These are phyloP conservation scores for Corchorus olitorius DNA, from an alignment of 345 rosid species.

Conservation along the genomic window DNA sequence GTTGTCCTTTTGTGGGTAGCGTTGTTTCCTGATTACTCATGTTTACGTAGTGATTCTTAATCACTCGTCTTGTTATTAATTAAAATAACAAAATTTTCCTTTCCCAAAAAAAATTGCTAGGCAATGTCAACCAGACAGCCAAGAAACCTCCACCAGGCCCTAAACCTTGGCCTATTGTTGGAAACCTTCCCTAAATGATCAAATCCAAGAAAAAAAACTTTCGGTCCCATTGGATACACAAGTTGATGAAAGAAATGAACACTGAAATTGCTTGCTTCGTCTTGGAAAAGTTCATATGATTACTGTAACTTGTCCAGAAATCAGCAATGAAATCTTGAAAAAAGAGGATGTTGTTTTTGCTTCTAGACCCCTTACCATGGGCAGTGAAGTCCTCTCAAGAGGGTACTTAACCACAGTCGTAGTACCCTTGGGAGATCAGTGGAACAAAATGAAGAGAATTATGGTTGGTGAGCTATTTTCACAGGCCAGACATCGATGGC, in stretches of 20 bases:
- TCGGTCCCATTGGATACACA: constrained; percentile 47
- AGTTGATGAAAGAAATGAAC: constrained; percentile 43
- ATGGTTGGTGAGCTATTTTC: constrained; percentile 33
- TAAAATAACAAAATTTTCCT: too few species aligned
- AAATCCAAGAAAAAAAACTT: constrained; percentile 16
- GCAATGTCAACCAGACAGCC: too few species aligned
- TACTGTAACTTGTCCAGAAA: constrained; percentile 41
- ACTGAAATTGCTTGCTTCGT: constrained; percentile 49
- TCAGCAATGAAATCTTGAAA: constrained; percentile 40
- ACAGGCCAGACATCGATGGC: constrained; percentile 40
- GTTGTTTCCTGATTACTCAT: too few species aligned
- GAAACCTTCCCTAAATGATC: constrained; percentile 40
- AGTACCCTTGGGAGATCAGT: constrained; percentile 42
- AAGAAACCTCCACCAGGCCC: constrained; percentile 45
- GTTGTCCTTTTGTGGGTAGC: too few species aligned
- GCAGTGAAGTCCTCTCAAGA: constrained; percentile 25
- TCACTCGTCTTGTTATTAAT: too few species aligned
- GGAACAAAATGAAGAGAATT: constrained; percentile 49
- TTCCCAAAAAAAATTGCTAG: too few species aligned
- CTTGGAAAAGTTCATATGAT: constrained; percentile 46
- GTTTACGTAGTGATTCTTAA: too few species aligned
- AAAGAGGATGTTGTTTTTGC: constrained; percentile 43
- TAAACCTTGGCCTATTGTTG: constrained; percentile 42
- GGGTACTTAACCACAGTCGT: constrained; percentile 32
- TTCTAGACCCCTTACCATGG: constrained; percentile 34